Evolutionary conservation across 192 early-diverging fungal species (phyloP).

Genomic region (Podila clonocystis): DNA sequence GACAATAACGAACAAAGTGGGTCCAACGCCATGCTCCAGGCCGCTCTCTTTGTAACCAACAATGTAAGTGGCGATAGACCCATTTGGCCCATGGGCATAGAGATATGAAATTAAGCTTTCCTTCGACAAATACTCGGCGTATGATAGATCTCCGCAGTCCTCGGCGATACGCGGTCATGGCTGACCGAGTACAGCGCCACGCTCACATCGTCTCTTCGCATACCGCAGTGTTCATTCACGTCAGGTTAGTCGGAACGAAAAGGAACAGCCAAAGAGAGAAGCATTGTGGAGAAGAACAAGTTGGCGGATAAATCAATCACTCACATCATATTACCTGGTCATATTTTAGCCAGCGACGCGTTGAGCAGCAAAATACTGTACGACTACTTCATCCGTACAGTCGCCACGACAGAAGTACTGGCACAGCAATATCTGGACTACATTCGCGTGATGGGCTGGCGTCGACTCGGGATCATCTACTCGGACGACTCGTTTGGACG

Average conservation of each 20-base stretch:
- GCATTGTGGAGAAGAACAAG: too few relatives aligned
- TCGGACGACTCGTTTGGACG: constrained; percentile 5
- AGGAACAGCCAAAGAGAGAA: too few relatives aligned
- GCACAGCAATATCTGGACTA: constrained; percentile 1
- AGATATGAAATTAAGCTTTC: background rate
- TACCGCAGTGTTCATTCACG: constrained; percentile 9
- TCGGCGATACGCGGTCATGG: constrained; percentile 10
- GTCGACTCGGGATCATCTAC: constrained; percentile 15
- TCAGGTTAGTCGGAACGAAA: background rate
- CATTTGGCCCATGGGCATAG: background rate
- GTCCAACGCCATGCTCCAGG: constrained; percentile 12
- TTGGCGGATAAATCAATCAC: background rate
- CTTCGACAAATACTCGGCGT: background rate
- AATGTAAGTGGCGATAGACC: constrained; percentile 5
- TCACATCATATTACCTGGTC: background rate
- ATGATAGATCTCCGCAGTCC: constrained; percentile 10
- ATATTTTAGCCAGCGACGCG: constrained; percentile 5
- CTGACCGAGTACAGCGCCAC: constrained; percentile 18
- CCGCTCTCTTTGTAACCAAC: constrained; percentile 9
- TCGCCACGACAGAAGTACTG: background rate
- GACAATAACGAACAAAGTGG: background rate
- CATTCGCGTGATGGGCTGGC: constrained; percentile 4
- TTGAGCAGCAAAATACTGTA: constrained; percentile 6
- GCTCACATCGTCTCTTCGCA: constrained; percentile 7
- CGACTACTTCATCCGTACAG: constrained; percentile 9